phyloP scores from a whole-genome alignment of 2,329 filamentous ascomycete species.

The Pseudocercospora fijiensis region DNA sequence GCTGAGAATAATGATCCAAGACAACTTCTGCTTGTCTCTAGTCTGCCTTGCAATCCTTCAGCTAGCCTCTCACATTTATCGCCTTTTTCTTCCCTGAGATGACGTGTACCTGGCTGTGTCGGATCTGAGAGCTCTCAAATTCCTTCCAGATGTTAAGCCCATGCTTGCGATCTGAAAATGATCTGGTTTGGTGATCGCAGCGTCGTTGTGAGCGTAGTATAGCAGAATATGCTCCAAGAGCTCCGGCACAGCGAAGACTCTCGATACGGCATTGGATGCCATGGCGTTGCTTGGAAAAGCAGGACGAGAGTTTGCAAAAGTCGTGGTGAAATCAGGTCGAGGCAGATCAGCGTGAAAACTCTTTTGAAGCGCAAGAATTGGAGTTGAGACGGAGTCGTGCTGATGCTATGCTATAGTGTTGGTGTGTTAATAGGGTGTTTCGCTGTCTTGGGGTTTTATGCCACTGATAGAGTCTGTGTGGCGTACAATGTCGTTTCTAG shows the following conservation, averaged over 20 bases:
- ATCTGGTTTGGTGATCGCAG: neutral
- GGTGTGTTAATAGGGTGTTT: neutral
- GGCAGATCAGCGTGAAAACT: neutral
- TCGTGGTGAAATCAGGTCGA: neutral
- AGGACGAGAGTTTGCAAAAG: neutral
- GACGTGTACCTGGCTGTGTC: neutral
- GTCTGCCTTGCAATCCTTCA: neutral
- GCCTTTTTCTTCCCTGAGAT: neutral
- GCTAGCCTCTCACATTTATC: neutral
- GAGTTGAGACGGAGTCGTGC: neutral
- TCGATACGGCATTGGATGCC: neutral
- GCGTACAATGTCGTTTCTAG: too few relatives aligned
- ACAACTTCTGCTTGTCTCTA: neutral
- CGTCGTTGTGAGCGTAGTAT: neutral
- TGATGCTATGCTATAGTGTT: neutral
- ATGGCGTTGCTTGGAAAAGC: neutral
- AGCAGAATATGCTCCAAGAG: neutral
- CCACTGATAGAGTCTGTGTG: neutral
- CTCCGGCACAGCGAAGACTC: neutral
- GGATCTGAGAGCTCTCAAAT: neutral
- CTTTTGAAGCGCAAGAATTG: neutral
- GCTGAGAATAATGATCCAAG: neutral
- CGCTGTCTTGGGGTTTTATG: neutral
- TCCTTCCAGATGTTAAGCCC: neutral
- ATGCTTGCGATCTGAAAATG: neutral